Conservation (phyloP, 495 filamentous ascomycete species). For the Hypomontagnella submonticulosa region DNA sequence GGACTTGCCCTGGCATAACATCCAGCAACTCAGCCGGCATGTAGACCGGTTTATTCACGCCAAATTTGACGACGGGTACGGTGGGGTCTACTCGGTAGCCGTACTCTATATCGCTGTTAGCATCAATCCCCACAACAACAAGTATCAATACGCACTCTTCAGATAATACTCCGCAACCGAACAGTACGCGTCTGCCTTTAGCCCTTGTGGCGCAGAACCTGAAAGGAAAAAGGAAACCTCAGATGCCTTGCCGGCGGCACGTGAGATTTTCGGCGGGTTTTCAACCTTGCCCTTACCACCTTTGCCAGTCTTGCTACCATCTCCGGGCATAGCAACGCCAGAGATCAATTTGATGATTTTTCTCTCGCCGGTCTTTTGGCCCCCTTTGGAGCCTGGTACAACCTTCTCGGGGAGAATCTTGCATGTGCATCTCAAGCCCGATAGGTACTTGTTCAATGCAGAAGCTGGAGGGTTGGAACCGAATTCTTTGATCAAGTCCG, state of each 20-base stretch:
- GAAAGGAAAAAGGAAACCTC: constrained; percentile 61
- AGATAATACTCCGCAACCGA: constrained; percentile 51
- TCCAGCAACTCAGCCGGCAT: constrained; percentile 73
- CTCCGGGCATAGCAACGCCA: constrained; percentile 24
- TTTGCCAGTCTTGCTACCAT: constrained; percentile 8
- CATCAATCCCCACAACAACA: neutral
- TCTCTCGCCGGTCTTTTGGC: constrained; percentile 21
- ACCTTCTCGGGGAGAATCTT: constrained; percentile 58
- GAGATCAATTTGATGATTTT: constrained; percentile 8
- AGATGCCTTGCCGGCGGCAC: constrained; percentile 54
- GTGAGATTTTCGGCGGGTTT: constrained; percentile 50
- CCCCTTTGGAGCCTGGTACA: constrained; percentile 58
- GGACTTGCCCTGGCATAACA: constrained; percentile 73
- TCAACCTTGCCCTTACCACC: neutral
- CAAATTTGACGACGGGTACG: constrained; percentile 77
- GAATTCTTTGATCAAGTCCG: constrained; percentile 34
- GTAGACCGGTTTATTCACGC: constrained; percentile 68
- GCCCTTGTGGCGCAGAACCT: constrained; percentile 32
- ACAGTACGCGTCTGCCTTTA: constrained; percentile 40
- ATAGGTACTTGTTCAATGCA: constrained; percentile 56
- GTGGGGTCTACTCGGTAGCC: constrained; percentile 39
- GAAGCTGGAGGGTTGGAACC: neutral
- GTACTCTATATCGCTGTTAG: constrained; percentile 50
- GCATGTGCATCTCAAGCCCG: constrained; percentile 55
- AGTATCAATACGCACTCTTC: constrained; percentile 40